Percentiles rank a stretch among this genome's conserved stretches.
Evolutionary conservation across 1,284 basidiomycete genomes (phyloP).

Genomic region (Entoloma clypeatum): DNA sequence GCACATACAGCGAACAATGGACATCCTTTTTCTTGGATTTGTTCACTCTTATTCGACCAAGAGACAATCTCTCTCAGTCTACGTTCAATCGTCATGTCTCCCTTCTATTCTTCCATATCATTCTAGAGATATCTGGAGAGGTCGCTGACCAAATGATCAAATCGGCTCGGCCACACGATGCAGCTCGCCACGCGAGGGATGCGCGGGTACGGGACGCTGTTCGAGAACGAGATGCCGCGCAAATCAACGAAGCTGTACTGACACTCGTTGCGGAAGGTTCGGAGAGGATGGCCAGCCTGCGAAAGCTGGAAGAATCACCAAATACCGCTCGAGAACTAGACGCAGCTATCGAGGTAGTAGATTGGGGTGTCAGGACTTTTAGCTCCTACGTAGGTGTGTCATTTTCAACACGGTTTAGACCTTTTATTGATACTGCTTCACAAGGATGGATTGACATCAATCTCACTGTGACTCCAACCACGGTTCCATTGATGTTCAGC

Average conservation of each 20-base stretch:
- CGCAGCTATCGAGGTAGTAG: constrained; percentile 75
- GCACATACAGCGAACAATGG: constrained; percentile 83
- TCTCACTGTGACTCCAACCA: constrained; percentile 88
- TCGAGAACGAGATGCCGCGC: constrained; percentile 81
- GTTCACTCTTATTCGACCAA: constrained; percentile 67
- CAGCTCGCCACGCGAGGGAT: constrained; percentile 74
- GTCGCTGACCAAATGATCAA: constrained; percentile 90
- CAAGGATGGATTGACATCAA: constrained; percentile 99
- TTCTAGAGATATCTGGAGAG: constrained; percentile 90
- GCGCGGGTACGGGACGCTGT: constrained; percentile 85
- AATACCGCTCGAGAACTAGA: constrained; percentile 48
- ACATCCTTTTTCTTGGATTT: constrained; percentile 79
- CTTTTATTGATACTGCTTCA: constrained; percentile 7
- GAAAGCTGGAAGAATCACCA: constrained; percentile 43
- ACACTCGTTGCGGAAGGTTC: constrained; percentile 78
- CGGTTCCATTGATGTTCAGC: constrained; percentile 83
- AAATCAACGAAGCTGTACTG: constrained; percentile 86
- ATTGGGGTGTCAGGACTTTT: constrained; percentile 88
- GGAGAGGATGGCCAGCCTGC: constrained; percentile 52
- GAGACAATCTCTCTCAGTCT: constrained; percentile 49
- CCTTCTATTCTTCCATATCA: constrained; percentile 81
- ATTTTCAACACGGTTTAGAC: neutral
- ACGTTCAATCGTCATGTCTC: constrained; percentile 78
- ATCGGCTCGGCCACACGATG: constrained; percentile 70
- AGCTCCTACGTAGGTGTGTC: constrained; percentile 91